phyloP scores from a whole-genome alignment of 2,329 filamentous ascomycete genomes.

The Tolypocladium nubicola region DNA sequence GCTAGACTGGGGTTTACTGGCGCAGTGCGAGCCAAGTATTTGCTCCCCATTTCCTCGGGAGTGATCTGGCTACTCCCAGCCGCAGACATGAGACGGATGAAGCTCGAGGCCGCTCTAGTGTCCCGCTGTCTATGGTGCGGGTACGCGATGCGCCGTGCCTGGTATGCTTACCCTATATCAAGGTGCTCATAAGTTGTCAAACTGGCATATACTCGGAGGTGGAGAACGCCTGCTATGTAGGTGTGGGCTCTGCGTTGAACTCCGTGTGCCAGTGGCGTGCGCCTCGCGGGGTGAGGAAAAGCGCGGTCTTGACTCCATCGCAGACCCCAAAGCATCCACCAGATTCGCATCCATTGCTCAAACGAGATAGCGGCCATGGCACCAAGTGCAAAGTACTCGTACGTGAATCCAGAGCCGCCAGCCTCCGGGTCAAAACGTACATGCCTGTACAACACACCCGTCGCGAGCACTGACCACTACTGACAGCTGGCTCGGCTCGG shows the following conservation, averaged over 20 bases:
- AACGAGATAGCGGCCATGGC: background rate
- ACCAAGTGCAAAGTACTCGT: no score
- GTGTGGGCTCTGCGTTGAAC: background rate
- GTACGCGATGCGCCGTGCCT: background rate
- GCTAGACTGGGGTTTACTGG: background rate
- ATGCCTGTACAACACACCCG: no score
- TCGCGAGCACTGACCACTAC: no score
- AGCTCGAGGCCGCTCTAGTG: background rate
- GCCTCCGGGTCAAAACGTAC: no score
- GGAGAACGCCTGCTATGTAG: background rate
- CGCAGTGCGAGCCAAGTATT: background rate
- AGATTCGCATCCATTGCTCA: background rate
- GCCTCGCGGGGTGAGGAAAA: background rate
- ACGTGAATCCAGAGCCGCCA: no score
- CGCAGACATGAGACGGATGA: background rate
- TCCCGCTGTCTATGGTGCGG: background rate
- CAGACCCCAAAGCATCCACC: background rate
- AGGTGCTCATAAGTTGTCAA: background rate
- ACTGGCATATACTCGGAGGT: background rate
- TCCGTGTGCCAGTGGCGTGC: background rate
- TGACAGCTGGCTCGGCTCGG: no score
- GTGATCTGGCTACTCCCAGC: background rate
- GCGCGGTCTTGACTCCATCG: background rate
- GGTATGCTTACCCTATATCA: background rate
- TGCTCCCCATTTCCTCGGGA: background rate